These are phyloP conservation scores for Pascua sp. DNA, from an alignment of 1,284 basidiomycete species.

Conservation along the genomic window DNA sequence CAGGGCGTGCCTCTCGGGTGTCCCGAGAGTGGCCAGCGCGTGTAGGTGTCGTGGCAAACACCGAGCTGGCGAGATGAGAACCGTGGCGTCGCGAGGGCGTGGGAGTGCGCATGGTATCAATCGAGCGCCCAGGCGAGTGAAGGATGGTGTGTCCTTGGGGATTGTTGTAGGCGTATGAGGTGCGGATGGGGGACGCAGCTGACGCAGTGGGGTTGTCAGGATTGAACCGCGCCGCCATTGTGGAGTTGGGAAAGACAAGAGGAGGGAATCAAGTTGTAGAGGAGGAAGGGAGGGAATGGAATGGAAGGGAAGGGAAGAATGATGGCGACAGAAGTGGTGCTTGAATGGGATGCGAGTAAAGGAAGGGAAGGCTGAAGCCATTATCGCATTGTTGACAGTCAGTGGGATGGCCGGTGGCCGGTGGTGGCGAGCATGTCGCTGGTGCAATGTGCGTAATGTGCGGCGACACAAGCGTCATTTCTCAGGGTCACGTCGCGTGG, in stretches of 20 bases:
- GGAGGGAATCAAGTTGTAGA: neutral
- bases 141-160: too few relatives aligned
- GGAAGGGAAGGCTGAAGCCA: too few relatives aligned
- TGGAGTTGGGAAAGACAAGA: neutral
- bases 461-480: too few relatives aligned
- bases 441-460: too few relatives aligned
- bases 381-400: too few relatives aligned
- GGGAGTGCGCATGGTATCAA: slow-evolving; percentile 11
- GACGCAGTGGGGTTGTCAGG: slow-evolving; percentile 16
- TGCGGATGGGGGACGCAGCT: neutral
- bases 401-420: too few relatives aligned
- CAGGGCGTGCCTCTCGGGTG: neutral
- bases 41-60: slow-evolving; percentile 7
- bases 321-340: neutral
- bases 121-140: too few relatives aligned
- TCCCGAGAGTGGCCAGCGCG: neutral
- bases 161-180: neutral
- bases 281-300: neutral
- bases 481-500: too few relatives aligned
- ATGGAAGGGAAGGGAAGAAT: neutral
- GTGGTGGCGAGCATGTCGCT: too few relatives aligned
- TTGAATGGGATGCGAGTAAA: too few relatives aligned
- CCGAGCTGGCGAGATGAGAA: slow-evolving; percentile 14
- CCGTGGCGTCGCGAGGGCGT: slow-evolving; percentile 11
- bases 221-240: too few relatives aligned